Conservation (phyloP, 805 yeast genomes). For the Metschnikowia reukaufii region DNA sequence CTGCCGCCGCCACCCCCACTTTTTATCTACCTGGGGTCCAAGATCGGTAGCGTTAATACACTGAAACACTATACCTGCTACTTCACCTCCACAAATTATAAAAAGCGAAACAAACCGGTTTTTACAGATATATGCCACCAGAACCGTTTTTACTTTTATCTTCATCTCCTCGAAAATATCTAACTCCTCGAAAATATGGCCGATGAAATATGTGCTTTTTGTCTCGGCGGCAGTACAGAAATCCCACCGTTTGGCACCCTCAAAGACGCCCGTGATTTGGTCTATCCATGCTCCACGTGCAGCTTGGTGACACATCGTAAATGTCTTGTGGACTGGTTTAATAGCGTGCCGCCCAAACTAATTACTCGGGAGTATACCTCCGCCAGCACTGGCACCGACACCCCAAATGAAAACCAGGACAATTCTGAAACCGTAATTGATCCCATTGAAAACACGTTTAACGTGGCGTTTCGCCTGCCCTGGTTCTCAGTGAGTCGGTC, state of each 20-base stretch:
- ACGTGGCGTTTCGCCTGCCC: conserved; percentile 1
- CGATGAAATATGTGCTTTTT: conserved; percentile 32
- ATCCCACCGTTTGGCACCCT: conserved; percentile 40
- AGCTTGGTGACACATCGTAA: conserved; percentile 36
- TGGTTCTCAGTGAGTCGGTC: too few relatives aligned
- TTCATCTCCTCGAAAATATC: not conserved
- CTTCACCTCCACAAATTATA: too few relatives aligned
- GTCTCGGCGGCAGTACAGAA: conserved; percentile 41
- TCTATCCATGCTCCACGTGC: conserved; percentile 41
- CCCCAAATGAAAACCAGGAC: conserved; percentile 6
- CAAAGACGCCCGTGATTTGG: conserved; percentile 36
- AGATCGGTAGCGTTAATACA: too few relatives aligned
- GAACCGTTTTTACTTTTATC: too few relatives aligned
- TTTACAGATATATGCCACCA: too few relatives aligned
- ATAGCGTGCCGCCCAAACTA: conserved; percentile 29
- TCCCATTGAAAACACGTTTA: too few relatives aligned
- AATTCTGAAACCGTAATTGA: too few relatives aligned
- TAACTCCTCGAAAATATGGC: conserved; percentile 11
- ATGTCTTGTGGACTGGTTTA: conserved; percentile 44
- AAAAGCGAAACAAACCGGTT: too few relatives aligned
- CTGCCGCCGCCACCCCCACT: too few relatives aligned
- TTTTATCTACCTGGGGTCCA: too few relatives aligned
- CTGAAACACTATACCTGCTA: too few relatives aligned
- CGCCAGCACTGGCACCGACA: too few relatives aligned
- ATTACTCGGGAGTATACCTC: conserved; percentile 1